Conservation (phyloP, 768 basidiomycete species). For the Termitomyces sp. region DNA sequence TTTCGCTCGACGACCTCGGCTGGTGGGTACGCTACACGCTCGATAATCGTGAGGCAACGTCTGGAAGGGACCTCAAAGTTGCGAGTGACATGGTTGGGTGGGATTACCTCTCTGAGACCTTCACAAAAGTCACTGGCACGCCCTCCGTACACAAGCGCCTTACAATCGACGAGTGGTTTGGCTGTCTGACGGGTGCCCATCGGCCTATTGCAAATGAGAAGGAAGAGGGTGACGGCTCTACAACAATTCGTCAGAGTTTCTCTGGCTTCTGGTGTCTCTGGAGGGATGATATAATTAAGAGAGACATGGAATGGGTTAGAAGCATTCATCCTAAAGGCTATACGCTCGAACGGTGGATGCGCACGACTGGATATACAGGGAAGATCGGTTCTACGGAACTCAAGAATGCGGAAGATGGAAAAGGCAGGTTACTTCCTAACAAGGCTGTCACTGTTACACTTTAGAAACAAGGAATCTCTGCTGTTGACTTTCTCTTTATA, state of each 20-base stretch:
- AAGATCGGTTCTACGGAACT: slow-evolving; percentile 18
- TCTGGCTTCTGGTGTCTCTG: slow-evolving; percentile 37
- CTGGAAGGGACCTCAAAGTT: slow-evolving; percentile 30
- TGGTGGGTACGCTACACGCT: slow-evolving; percentile 37
- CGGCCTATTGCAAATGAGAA: slow-evolving; percentile 27
- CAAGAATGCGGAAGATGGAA: slow-evolving; percentile 28
- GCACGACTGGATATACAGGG: slow-evolving; percentile 26
- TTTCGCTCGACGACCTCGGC: slow-evolving; percentile 34
- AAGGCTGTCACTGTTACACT: slow-evolving; percentile 12
- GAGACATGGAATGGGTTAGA: slow-evolving; percentile 41
- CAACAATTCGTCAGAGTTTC: slow-evolving; percentile 35
- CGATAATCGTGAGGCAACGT: slow-evolving; percentile 28
- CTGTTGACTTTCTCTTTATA: not conserved
- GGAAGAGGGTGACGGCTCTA: slow-evolving; percentile 23
- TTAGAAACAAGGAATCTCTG: not conserved
- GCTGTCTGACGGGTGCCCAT: slow-evolving; percentile 22
- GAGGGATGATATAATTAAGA: slow-evolving; percentile 36
- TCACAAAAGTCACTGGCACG: slow-evolving; percentile 32
- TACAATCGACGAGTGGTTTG: slow-evolving; percentile 29
- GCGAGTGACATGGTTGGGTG: slow-evolving; percentile 32
- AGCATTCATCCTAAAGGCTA: slow-evolving; percentile 29
- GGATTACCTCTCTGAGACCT: slow-evolving; percentile 30
- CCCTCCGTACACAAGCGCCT: slow-evolving; percentile 27
- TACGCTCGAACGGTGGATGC: slow-evolving; percentile 38
- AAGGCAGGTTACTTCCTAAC: slow-evolving; percentile 21